Percentiles rank a stretch among this genome's conserved stretches.
Evolutionary conservation across 495 filamentous ascomycete genomes (phyloP).

Genomic region (Xylaria nigripes): DNA sequence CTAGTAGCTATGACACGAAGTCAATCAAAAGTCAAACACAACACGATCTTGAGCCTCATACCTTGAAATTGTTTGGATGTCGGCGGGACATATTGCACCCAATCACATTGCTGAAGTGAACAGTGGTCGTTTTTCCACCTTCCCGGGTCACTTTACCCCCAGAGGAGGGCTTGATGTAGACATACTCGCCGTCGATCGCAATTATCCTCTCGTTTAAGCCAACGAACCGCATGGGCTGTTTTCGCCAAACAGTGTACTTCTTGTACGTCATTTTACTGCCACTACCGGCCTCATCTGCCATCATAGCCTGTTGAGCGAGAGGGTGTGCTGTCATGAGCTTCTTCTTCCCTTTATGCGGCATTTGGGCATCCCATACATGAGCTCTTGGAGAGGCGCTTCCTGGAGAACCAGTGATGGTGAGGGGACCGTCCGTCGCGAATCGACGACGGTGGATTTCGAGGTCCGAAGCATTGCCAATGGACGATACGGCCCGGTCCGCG

Average conservation of each 20-base stretch:
- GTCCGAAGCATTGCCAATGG: constrained; percentile 72
- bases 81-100: constrained; percentile 87
- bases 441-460: constrained; percentile 82
- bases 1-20: constrained; percentile 46
- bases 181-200: constrained; percentile 87
- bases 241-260: constrained; percentile 86
- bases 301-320: constrained; percentile 55
- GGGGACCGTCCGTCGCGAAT: constrained; percentile 70
- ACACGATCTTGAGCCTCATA: constrained; percentile 22
- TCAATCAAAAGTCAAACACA: constrained; percentile 7
- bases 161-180: constrained; percentile 79
- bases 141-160: constrained; percentile 49
- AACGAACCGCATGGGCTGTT: constrained; percentile 89
- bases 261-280: constrained; percentile 54
- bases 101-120: constrained; percentile 86
- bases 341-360: constrained; percentile 60
- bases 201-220: constrained; percentile 75
- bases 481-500: constrained; percentile 81
- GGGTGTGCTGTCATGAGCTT: constrained; percentile 62
- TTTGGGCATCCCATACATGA: constrained; percentile 45
- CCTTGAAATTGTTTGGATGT: constrained; percentile 87
- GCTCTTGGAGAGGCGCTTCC: constrained; percentile 75
- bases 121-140: constrained; percentile 73
- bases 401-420: constrained; percentile 68
- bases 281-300: constrained; percentile 60